Evolutionary conservation across 2,329 filamentous ascomycete species (phyloP).

Genomic region (Penicillium griseofulvum): DNA sequence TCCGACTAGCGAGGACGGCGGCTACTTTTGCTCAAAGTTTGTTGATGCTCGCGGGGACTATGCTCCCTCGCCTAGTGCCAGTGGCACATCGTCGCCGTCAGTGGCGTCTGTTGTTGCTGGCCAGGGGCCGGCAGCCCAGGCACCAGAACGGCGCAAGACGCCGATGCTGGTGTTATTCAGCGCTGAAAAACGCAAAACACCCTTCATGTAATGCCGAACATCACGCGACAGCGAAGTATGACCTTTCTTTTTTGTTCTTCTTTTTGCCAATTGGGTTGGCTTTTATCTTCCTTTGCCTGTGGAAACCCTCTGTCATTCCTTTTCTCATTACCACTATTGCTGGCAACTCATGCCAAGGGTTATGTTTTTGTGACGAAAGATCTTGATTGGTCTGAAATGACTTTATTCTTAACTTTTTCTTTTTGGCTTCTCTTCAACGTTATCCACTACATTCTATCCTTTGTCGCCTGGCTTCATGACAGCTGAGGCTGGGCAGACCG

Average conservation of each 20-base stretch:
- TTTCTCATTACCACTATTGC: slow-evolving; percentile 10
- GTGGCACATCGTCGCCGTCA: slow-evolving; percentile 32
- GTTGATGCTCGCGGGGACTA: slow-evolving; percentile 48
- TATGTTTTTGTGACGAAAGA: slow-evolving; percentile 21
- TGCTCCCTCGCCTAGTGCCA: slow-evolving; percentile 26
- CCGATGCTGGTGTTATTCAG: slow-evolving; percentile 84
- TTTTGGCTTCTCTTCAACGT: slow-evolving; percentile 2
- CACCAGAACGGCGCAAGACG: slow-evolving; percentile 69
- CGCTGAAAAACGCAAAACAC: slow-evolving; percentile 84
- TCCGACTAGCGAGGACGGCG: slow-evolving; percentile 61
- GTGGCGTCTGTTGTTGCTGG: slow-evolving; percentile 46
- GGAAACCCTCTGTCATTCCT: slow-evolving; percentile 8
- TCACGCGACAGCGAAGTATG: slow-evolving; percentile 40
- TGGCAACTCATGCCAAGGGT: slow-evolving; percentile 5
- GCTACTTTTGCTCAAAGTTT: slow-evolving; percentile 56
- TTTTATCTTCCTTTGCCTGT: slow-evolving; percentile 7
- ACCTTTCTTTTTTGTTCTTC: slow-evolving; percentile 17
- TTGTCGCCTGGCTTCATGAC: not conserved
- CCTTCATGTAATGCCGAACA: slow-evolving; percentile 53
- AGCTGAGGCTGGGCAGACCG: slow-evolving; percentile 2
- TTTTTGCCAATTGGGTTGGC: slow-evolving; percentile 6
- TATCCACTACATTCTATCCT: slow-evolving; percentile 2
- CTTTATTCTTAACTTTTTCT: slow-evolving; percentile 11
- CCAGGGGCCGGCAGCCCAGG: slow-evolving; percentile 55
- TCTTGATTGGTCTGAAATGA: slow-evolving; percentile 23